Conservation (phyloP, 257 asterid genomes). For the Solanum megistacrolobum region DNA sequence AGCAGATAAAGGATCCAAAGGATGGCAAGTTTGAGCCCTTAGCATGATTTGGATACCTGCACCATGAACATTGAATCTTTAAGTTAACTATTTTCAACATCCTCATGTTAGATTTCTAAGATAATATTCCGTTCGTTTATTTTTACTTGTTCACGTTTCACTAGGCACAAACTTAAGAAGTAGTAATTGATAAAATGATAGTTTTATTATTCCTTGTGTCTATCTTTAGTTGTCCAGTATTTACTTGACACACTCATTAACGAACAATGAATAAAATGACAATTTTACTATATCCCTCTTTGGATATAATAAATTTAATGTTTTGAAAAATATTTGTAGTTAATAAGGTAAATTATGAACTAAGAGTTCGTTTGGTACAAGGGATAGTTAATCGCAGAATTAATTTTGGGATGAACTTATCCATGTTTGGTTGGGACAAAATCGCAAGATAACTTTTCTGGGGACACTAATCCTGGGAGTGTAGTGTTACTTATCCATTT, state of each 20-base stretch:
- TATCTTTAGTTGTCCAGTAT: too few species aligned
- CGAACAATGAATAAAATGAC: not conserved
- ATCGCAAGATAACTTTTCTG: not conserved
- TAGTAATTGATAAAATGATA: not conserved
- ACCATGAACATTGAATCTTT: not conserved
- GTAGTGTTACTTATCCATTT: not conserved
- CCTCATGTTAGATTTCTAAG: not conserved
- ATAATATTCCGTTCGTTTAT: not conserved
- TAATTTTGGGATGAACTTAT: not conserved
- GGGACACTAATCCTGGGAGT: not conserved
- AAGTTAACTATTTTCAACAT: not conserved
- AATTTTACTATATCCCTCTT: not conserved
- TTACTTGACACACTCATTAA: not conserved
- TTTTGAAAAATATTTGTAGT: not conserved
- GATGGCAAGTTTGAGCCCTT: constrained; percentile 79
- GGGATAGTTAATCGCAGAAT: not conserved
- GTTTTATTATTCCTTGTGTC: too few species aligned
- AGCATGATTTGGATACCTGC: constrained; percentile 51
- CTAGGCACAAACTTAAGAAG: not conserved
- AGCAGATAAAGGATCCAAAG: constrained; percentile 87
- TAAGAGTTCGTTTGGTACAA: not conserved
- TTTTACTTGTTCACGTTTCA: not conserved
- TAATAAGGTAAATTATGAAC: not conserved
- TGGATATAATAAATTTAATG: not conserved
- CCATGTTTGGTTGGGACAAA: not conserved